Conservation (phyloP, 2,329 filamentous ascomycete species). For the Cladosporium sp. region DNA sequence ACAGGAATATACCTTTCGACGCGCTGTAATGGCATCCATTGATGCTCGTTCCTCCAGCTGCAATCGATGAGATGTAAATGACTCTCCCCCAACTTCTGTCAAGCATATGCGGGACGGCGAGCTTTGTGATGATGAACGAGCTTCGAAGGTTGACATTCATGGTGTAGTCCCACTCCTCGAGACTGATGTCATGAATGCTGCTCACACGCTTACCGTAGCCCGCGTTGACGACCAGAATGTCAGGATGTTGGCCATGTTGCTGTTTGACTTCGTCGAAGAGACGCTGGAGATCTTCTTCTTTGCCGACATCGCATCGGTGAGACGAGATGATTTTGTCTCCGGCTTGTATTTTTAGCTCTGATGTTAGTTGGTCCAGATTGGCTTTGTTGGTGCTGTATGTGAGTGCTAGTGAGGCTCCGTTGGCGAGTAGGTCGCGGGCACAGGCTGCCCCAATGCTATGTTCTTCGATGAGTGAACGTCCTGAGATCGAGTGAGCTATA, state of each 20-base stretch:
- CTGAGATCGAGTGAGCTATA: neutral
- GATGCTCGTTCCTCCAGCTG: constrained; percentile 59
- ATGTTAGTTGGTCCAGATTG: constrained; percentile 43
- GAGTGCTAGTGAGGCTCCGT: constrained; percentile 54
- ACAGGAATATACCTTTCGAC: constrained; percentile 16
- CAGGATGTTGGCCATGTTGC: constrained; percentile 53
- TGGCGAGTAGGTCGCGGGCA: constrained; percentile 50
- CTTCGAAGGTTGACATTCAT: constrained; percentile 60
- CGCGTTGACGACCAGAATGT: constrained; percentile 65
- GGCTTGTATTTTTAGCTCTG: constrained; percentile 20
- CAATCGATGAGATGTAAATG: constrained; percentile 61
- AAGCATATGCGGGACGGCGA: constrained; percentile 59
- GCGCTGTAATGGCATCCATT: constrained; percentile 42
- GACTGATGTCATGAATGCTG: constrained; percentile 50
- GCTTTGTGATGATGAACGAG: constrained; percentile 59
- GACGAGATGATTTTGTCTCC: constrained; percentile 43
- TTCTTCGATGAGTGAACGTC: constrained; percentile 2
- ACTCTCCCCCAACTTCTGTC: constrained; percentile 59
- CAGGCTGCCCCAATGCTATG: constrained; percentile 58
- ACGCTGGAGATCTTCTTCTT: constrained; percentile 48
- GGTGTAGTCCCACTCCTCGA: constrained; percentile 63
- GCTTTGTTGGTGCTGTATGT: constrained; percentile 54
- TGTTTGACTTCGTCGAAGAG: constrained; percentile 54
- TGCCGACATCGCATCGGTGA: constrained; percentile 57
- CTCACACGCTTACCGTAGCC: constrained; percentile 59